A percentile compares a stretch with the other conserved stretches of the same genome.
These are phyloP conservation scores for Heliocybe sulcata DNA, from an alignment of 1,284 basidiomycete species.

Conservation along the genomic window DNA sequence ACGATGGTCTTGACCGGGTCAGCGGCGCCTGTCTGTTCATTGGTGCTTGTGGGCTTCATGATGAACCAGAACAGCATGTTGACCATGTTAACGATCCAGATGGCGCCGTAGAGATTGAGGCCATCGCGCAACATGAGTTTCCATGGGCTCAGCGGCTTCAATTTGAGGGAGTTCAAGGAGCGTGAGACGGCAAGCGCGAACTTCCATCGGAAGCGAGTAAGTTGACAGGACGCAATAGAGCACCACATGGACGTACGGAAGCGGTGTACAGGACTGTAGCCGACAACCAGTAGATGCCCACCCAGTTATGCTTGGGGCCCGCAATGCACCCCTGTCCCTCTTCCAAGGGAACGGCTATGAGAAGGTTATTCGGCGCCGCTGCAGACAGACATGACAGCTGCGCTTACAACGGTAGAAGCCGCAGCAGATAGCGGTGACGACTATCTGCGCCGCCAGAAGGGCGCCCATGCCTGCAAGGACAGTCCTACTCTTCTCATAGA, in stretches of 20 bases:
- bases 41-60: conserved; percentile 49
- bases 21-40: too few species aligned
- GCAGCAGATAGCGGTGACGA: conserved; percentile 61
- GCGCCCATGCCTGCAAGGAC: conserved; percentile 48
- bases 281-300: conserved; percentile 75
- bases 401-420: conserved; percentile 65
- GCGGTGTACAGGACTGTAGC: conserved; percentile 65
- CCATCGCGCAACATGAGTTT: conserved; percentile 83
- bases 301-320: conserved; percentile 69
- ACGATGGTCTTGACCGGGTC: conserved; percentile 78
- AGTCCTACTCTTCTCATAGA: conserved; percentile 55
- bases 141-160: conserved; percentile 59
- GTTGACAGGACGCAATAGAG: not conserved
- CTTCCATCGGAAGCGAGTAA: conserved; percentile 21
- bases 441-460: conserved; percentile 58
- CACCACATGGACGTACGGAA: conserved; percentile 35
- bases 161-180: conserved; percentile 51
- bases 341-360: conserved; percentile 57
- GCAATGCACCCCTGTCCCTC: conserved; percentile 77
- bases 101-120: conserved; percentile 73
- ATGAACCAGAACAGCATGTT: conserved; percentile 81
- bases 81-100: conserved; percentile 70
- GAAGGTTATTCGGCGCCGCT: not conserved
- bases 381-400: conserved; percentile 6
- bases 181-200: conserved; percentile 58